These are phyloP conservation scores for Posidonia oceanica DNA, from an alignment of 116 monocot genomes.

Conservation along the genomic window DNA sequence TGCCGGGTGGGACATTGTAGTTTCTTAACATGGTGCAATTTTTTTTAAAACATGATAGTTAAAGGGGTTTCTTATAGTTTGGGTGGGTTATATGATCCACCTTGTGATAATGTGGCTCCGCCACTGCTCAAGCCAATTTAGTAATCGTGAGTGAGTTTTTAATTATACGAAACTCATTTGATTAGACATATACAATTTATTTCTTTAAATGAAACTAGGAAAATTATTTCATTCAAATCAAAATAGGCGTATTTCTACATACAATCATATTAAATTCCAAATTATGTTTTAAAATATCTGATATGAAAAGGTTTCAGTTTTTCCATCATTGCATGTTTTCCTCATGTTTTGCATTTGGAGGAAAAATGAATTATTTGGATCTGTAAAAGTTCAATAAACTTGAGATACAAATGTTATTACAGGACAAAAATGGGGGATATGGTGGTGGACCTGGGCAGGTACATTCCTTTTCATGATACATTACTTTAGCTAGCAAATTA, in stretches of 20 bases:
- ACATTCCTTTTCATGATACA: constrained; percentile 4
- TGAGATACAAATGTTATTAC: constrained; percentile 2
- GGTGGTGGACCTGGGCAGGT: constrained; percentile 99
- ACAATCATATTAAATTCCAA: no score
- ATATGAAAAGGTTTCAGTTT: neutral
- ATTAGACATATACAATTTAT: neutral
- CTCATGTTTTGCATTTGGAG: neutral
- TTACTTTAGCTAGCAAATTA: neutral
- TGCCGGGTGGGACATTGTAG: no score
- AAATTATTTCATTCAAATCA: neutral
- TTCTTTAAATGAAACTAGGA: neutral
- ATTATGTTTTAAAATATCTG: no score
- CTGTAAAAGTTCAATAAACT: neutral
- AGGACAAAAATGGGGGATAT: constrained; percentile 89
- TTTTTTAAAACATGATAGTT: no score
- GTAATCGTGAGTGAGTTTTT: neutral
- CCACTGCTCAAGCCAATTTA: neutral
- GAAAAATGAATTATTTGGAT: neutral
- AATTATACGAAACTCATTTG: neutral
- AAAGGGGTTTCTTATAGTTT: no score
- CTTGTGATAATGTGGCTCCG: no score
- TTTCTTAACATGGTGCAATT: no score
- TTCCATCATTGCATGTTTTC: neutral
- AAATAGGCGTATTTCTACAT: no score
- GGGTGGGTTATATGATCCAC: no score